phyloP scores from a whole-genome alignment of 768 basidiomycete species.

The Kwoniella mangroviensis region DNA sequence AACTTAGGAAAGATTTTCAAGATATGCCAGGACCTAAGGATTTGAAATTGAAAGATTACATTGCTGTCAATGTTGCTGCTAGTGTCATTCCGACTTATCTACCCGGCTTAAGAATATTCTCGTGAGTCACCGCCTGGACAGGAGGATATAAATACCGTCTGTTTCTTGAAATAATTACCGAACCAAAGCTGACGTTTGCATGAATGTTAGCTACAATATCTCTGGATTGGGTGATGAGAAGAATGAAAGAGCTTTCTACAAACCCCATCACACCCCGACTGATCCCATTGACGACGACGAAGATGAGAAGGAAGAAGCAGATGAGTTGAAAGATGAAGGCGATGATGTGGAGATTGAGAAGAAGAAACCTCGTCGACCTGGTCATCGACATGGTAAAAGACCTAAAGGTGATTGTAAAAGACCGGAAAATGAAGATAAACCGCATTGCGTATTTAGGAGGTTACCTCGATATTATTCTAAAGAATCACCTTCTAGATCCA shows the following conservation, averaged over 20 bases:
- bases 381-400: constrained; percentile 61
- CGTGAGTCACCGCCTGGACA: constrained; percentile 58
- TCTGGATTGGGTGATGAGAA: constrained; percentile 57
- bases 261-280: background rate
- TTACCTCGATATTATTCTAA: constrained; percentile 65
- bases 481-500: constrained; percentile 71
- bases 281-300: constrained; percentile 43
- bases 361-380: constrained; percentile 67
- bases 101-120: constrained; percentile 77
- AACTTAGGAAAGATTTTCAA: constrained; percentile 69
- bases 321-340: constrained; percentile 16
- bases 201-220: constrained; percentile 65
- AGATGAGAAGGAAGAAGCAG: constrained; percentile 30
- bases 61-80: constrained; percentile 77
- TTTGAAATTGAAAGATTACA: constrained; percentile 69
- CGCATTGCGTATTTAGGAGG: constrained; percentile 53
- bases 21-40: constrained; percentile 64
- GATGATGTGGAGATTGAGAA: constrained; percentile 60
- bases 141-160: background rate
- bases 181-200: background rate
- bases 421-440: constrained; percentile 55
- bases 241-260: constrained; percentile 27
- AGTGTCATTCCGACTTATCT: constrained; percentile 87
- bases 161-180: background rate
- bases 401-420: constrained; percentile 52